Base-by-base conservation (phyloP, 2,329 filamentous ascomycete species). In the Coniella vitis region DNA sequence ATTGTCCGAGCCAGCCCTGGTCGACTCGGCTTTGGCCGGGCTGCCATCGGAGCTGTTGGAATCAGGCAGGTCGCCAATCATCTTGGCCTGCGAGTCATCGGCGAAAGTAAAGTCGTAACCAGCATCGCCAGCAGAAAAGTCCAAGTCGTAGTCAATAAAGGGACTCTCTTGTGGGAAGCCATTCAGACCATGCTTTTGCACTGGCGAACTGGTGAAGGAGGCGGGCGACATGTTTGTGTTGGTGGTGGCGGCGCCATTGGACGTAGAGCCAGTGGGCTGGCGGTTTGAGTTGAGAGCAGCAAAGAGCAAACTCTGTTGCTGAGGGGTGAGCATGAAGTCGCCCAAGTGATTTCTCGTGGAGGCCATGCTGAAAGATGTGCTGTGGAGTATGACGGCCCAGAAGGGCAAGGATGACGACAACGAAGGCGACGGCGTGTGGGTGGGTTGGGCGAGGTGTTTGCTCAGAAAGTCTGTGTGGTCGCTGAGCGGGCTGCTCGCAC, bases 111-210 rank as follows among this genome's bases (percentile, higher is more conserved):
- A 90, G 58, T 90, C 86, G 63, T 89, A 90, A 62, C 75, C 83
- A 32, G 77, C 78, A 60, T 90, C 86, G 51, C 73, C 74, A 51
- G 90, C 87, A 14, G 19, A 31, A 50, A 89, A 82, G 40, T 87
- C 83, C 56, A 86, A 84, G 56, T 86, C 83, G 59, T 90, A 93
- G 55, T 95, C 89, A 50, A 94, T 74, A 61, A 84, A 90, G 0
- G 90, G 89, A 55, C 86, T 93, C 42, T 90, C 86, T 29, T 89
- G 81, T 17, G 17, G 45, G 38, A 81, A 77, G 55, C 71, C 76
- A 48, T 58, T 61, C 39, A 79, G 66, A 31, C 73, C 70, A 2
- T 70, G 68, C 57, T 66, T 65, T 56, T 72, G 68, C 40, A 63
- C 57, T 14, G 75, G 73, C 10, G 76, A 78, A 46, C 69, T 69